Conservation (phyloP, 2,329 filamentous ascomycete species). For the Aspergillus jensenii region DNA sequence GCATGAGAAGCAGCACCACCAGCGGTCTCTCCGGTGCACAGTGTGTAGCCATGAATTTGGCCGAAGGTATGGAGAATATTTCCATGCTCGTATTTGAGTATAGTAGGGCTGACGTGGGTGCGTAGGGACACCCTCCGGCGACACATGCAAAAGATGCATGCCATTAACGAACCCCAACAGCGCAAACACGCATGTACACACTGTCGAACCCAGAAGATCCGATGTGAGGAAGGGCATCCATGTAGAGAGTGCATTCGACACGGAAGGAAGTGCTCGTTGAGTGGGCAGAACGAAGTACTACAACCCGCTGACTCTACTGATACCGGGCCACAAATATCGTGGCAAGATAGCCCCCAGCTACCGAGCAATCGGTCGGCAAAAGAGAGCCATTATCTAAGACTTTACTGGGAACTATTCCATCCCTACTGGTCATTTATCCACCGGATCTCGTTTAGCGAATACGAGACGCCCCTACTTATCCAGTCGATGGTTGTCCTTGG, state of each 20-base stretch:
- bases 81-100: too few relatives aligned
- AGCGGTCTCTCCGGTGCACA: conserved; percentile 15
- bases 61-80: conserved; percentile 17
- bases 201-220: conserved; percentile 19
- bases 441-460: conserved; percentile 19
- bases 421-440: conserved; percentile 32
- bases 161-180: conserved; percentile 6
- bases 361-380: not conserved
- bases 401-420: conserved; percentile 30
- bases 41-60: conserved; percentile 17
- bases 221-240: conserved; percentile 21
- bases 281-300: too few relatives aligned
- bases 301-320: too few relatives aligned
- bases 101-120: too few relatives aligned
- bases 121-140: conserved; percentile 30
- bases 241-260: conserved; percentile 20
- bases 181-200: conserved; percentile 19
- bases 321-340: too few relatives aligned
- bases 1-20: conserved; percentile 21
- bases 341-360: too few relatives aligned
- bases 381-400: conserved; percentile 16
- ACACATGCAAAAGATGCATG: conserved; percentile 21
- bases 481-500: conserved; percentile 30
- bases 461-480: conserved; percentile 27
- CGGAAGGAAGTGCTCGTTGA: conserved; percentile 12